Base-by-base conservation (phyloP, 2,329 filamentous ascomycete genomes). In the Akanthomyces uredinophilus region DNA sequence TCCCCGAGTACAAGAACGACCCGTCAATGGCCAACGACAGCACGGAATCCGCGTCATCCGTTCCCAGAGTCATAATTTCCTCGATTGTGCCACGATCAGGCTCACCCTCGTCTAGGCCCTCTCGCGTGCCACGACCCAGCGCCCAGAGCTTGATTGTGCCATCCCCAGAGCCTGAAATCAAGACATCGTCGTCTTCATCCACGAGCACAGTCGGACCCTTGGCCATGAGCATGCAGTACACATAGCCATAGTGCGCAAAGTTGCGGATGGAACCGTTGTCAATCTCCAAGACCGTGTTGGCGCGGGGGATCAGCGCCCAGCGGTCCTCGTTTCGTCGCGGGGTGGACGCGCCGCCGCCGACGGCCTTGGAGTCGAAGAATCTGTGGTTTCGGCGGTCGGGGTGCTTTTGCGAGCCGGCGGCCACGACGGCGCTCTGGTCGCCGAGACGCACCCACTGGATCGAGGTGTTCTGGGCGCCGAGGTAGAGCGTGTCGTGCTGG, bases 111-210 rank as follows among this genome's bases (percentile, higher is more conserved):
- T 70, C 67, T n/a, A 68, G 68, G 3, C 67, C 64, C 1, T 61
- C 60, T 3, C 63, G 50, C 2, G 64, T 58, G 10, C 55, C 66
- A 1, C 65, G 64, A 10, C 72, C 77, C 18, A 96, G 81, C 59
- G 84, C 85, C 95, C 95, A 99, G n/a, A 98, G 74, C 74, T 96
- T 96, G 71, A 99, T 93, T 0, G 90, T 91, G 0, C 95, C 96
- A 71, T 98, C 95, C 37, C 95, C 96, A 41, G 92, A 93, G 10
- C 93, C 95, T 0, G 94, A 96, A 37, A 99, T 86, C 43, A 99
- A 74, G 1, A 96, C 87, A 68, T 98, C 93, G 29, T 89, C 86
- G 1, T 91, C 87, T 0, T 84, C 80, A 7, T 88, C 88, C 4
- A 91, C 82, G 7, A 91, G 81, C 1, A 86, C 79, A 0, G 83